Base-by-base conservation (phyloP, 2,329 filamentous ascomycete species). In the Venturia aucupariae region DNA sequence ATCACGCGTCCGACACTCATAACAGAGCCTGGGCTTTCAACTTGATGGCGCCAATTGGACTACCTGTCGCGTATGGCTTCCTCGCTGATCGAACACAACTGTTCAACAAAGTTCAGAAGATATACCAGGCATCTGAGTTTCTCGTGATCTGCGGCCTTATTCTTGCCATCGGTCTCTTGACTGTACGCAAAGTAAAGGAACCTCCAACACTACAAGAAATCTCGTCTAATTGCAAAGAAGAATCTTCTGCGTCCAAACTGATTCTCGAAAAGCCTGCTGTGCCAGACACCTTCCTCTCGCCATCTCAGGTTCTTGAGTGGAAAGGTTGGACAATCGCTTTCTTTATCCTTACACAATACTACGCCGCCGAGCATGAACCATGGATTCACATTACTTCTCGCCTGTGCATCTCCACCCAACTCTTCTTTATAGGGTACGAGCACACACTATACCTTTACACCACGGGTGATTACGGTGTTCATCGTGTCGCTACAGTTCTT, bases 371-470 rank as follows among this genome's bases (percentile, higher is more conserved):
- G 3, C 75, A 76, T 67, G 70, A 62, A 15, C 61, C 64, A 22
- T 59, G 38, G 22, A 24, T 44, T 6, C 57, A 65, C 38, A 71
- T 67, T 44, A 73, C 73, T 38, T 76, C 76, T 10, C 75, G 77
- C 5, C 69, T 80, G 35, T 70, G 84, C n/a, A 2, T 85, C 7
- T 79, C 84, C 0, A 77, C 79, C 1, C 88, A 86, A 70, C 77
- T 88, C 35, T 87, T 88, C 70, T 77, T 88, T 67, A 85, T 82
- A 19, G 82, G 81, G 8, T 88, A 83, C 68, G 84, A 84, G 1
- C 85, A 88, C 69, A 80, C 85, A 0, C 73, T 80, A 8, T 86
- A 83, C 70, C 83, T 88, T 66, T 72, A 86, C 10, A 75, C 75
- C 61, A 85, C 78, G 62, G 75, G 75, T 39, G 84, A 88, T 70